phyloP scores from a whole-genome alignment of 2,329 filamentous ascomycete genomes.

The Venturia aucupariae region DNA sequence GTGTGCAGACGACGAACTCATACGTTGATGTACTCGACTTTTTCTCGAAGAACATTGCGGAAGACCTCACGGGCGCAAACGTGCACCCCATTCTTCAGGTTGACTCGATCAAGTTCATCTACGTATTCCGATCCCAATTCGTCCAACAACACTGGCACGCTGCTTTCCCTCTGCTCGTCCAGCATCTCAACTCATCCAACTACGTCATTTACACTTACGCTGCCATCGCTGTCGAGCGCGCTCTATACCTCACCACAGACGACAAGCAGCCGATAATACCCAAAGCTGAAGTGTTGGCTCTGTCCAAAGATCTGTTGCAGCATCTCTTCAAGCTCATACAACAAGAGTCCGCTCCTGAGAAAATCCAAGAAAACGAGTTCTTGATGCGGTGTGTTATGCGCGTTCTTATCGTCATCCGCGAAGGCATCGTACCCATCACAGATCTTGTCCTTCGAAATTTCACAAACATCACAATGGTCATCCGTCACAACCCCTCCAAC shows the following conservation, averaged over 20 bases:
- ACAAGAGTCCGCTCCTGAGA: constrained; percentile 72
- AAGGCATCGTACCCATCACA: constrained; percentile 63
- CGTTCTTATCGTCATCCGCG: constrained; percentile 86
- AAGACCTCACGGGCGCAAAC: constrained; percentile 67
- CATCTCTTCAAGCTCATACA: constrained; percentile 90
- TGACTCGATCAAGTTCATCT: constrained; percentile 95
- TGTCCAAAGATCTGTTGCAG: constrained; percentile 76
- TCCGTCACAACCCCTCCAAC: constrained; percentile 92
- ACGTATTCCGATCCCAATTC: constrained; percentile 91
- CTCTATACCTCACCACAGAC: constrained; percentile 73
- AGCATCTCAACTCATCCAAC: constrained; percentile 80
- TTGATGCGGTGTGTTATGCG: constrained; percentile 98
- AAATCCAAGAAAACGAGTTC: constrained; percentile 98
- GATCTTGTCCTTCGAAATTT: constrained; percentile 77
- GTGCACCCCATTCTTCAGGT: constrained; percentile 86
- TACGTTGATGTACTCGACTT: constrained; percentile 82
- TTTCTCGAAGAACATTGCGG: constrained; percentile 84
- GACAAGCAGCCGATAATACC: constrained; percentile 66
- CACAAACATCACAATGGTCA: constrained; percentile 81
- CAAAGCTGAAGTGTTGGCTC: constrained; percentile 65
- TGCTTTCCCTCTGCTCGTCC: constrained; percentile 81
- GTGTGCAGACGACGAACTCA: constrained; percentile 84
- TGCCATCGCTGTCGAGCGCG: constrained; percentile 89
- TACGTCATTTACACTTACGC: constrained; percentile 98
- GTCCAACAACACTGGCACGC: constrained; percentile 86